Percentiles rank a stretch among this genome's conserved stretches.
These are phyloP conservation scores for Arthrobotrys megalospora DNA, from an alignment of 2,329 filamentous ascomycete genomes.

Conservation along the genomic window DNA sequence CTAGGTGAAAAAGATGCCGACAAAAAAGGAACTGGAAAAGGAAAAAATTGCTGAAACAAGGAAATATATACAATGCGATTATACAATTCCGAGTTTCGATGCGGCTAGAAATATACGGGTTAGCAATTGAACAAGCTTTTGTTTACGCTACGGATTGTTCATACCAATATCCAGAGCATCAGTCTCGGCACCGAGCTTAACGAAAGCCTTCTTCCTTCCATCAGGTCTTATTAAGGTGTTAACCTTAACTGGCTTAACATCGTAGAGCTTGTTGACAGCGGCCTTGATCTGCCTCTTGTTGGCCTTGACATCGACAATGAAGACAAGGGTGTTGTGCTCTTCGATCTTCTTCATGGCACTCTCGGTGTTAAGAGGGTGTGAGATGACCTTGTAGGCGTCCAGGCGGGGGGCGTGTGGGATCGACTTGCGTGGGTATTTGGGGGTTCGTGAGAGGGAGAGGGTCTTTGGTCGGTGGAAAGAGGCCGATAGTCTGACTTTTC, in stretches of 20 bases:
- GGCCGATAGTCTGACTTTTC: slow-evolving; percentile 91
- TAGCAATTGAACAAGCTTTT: slow-evolving; percentile 8
- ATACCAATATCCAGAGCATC: slow-evolving; percentile 90
- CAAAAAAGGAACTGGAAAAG: slow-evolving; percentile 51
- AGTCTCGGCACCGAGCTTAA: slow-evolving; percentile 93
- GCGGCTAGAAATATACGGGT: slow-evolving; percentile 73
- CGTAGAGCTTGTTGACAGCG: slow-evolving; percentile 98
- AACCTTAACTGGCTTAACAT: slow-evolving; percentile 98
- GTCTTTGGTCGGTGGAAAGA: slow-evolving; percentile 99
- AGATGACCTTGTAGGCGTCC: slow-evolving; percentile 97
- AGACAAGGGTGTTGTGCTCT: slow-evolving; percentile 99
- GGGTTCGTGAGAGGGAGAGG: slow-evolving; percentile 86
- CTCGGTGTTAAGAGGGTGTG: slow-evolving; percentile 99
- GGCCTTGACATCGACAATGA: slow-evolving; percentile 96
- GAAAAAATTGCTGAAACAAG: slow-evolving; percentile 53
- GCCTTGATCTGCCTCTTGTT: slow-evolving; percentile 99
- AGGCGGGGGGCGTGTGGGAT: slow-evolving; percentile 90
- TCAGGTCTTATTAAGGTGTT: slow-evolving; percentile 99
- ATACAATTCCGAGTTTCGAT: slow-evolving; percentile 98
- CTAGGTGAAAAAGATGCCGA: slow-evolving; percentile 59
- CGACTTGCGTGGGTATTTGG: slow-evolving; percentile 98
- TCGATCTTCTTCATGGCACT: slow-evolving; percentile 99
- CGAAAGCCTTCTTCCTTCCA: slow-evolving; percentile 98
- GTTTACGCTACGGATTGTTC: neutral
- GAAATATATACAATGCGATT: slow-evolving; percentile 69